Conservation (phyloP, 176 grass and related monocot genomes). For the Chrysopogon serrulatus region DNA sequence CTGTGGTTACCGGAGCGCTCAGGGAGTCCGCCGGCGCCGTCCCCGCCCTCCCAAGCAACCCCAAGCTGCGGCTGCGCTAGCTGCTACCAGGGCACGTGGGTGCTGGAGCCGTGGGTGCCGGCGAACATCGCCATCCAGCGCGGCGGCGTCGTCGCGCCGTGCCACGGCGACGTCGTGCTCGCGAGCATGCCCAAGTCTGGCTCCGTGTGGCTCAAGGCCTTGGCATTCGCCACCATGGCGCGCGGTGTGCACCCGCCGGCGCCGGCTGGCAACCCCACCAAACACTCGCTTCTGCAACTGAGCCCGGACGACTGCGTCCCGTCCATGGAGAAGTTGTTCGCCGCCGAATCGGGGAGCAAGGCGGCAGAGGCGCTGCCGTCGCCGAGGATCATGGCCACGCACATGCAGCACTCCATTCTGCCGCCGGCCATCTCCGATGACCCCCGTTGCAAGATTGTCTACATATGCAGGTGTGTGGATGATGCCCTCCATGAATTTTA, state of each 20-base stretch:
- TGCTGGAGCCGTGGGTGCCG: not conserved
- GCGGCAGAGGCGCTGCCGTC: not conserved
- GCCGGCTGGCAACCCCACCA: not conserved
- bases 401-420: not conserved
- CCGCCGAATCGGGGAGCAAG: not conserved
- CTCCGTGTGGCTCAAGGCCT: not conserved
- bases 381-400: not conserved
- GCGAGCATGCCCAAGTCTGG: not conserved
- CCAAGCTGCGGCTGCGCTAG: not conserved
- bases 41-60: not conserved
- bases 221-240: not conserved
- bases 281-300: not conserved
- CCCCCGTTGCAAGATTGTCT: not conserved
- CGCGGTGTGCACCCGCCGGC: not conserved
- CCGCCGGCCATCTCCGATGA: not conserved
- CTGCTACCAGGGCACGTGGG: not conserved
- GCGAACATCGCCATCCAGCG: not conserved
- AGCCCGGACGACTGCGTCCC: not conserved
- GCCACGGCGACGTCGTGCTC: not conserved
- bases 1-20: too few relatives aligned
- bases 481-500: too few relatives aligned
- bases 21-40: not conserved
- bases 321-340: not conserved
- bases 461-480: not conserved
- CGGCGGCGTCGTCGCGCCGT: not conserved